Conservation (phyloP, 2,329 filamentous ascomycete genomes). For the Beauveria caledonica region DNA sequence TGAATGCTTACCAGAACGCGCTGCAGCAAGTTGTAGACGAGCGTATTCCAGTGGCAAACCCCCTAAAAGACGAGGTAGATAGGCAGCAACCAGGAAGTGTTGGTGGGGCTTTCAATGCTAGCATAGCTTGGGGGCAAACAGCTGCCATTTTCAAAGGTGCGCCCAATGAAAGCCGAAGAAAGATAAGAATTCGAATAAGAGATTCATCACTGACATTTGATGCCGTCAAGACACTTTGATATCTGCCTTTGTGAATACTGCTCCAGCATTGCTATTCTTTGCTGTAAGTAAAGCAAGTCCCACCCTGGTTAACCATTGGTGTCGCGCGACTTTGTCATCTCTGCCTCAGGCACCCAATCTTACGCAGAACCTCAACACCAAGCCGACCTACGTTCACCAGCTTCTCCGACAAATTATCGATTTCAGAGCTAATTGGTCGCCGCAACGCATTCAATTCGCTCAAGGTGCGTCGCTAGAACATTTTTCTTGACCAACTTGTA, state of each 20-base stretch:
- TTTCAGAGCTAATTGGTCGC: slow-evolving; percentile 30
- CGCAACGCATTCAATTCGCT: slow-evolving; percentile 22
- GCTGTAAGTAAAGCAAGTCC: not conserved
- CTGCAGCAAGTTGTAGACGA: not conserved
- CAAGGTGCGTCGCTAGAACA: slow-evolving; percentile 20
- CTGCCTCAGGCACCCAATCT: slow-evolving; percentile 27
- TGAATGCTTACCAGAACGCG: not conserved
- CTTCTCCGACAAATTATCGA: slow-evolving; percentile 22
- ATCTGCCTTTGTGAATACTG: not conserved
- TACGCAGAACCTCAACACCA: slow-evolving; percentile 16
- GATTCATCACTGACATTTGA: no score
- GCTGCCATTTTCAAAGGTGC: not conserved
- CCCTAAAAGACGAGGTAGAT: not conserved
- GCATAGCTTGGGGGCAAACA: not conserved
- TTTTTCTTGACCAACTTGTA: not conserved
- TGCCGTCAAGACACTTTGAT: not conserved
- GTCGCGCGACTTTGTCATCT: slow-evolving; percentile 15
- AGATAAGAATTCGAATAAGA: no score
- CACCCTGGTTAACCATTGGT: slow-evolving; percentile 15
- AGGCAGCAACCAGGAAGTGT: not conserved
- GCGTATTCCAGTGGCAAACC: slow-evolving; percentile 3
- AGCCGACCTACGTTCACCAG: slow-evolving; percentile 15
- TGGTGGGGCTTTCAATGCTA: not conserved
- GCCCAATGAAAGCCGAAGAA: not conserved
- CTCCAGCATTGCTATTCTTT: not conserved